A percentile compares a stretch with the other conserved stretches of the same genome.
Evolutionary conservation across 495 filamentous ascomycete species (phyloP).

Genomic region (Talaromyces stipitatus): DNA sequence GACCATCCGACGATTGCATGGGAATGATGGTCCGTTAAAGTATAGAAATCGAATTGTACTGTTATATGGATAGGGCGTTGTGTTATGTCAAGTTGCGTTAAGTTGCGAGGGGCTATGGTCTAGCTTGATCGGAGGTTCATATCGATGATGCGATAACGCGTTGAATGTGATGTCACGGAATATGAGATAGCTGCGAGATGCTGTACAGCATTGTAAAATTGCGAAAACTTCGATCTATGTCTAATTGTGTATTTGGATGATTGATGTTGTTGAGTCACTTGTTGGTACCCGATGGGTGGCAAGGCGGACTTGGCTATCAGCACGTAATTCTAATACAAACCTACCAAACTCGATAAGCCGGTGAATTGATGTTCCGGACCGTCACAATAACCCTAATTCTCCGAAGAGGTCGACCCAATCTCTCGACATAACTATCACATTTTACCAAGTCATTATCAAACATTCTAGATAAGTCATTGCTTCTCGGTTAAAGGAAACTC

Average conservation of each 20-base stretch:
- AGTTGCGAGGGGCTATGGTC: neutral
- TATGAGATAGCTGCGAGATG: neutral
- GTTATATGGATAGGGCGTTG: neutral
- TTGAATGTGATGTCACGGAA: neutral
- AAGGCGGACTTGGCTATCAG: neutral
- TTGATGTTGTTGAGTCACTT: neutral
- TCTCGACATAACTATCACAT: too few species aligned
- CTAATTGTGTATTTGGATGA: neutral
- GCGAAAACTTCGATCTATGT: neutral
- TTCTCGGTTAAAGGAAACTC: too few species aligned
- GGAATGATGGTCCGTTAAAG: slow-evolving; percentile 1
- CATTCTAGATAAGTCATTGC: too few species aligned
- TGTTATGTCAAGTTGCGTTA: neutral
- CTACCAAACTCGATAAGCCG: too few species aligned
- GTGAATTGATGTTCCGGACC: too few species aligned
- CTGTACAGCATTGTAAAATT: neutral
- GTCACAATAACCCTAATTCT: too few species aligned
- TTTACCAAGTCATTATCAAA: too few species aligned
- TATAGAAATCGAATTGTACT: neutral
- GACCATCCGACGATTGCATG: slow-evolving; percentile 14
- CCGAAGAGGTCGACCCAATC: too few species aligned
- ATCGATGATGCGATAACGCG: neutral
- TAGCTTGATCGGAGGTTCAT: neutral
- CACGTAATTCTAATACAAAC: too few species aligned
- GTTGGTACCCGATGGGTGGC: neutral